Base-by-base conservation (phyloP, 2,329 filamentous ascomycete species). In the Chaetomium olivaceum region DNA sequence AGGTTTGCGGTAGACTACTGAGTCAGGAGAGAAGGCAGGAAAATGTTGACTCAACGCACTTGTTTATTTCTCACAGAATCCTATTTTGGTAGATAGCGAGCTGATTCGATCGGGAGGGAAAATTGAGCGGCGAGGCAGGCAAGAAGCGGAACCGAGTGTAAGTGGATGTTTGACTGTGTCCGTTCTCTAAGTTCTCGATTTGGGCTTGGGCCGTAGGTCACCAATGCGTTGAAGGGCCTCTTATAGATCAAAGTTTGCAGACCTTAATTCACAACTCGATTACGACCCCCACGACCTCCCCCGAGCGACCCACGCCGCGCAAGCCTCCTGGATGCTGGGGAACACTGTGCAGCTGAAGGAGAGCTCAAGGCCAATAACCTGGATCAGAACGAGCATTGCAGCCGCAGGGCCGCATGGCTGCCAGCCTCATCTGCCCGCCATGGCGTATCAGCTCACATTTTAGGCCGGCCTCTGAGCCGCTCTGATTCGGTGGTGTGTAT, bases 401-500 rank as follows among this genome's bases (percentile, higher is more conserved):
- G 43, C 55, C 55, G 51, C 46, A 43, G 21, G 61, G 55, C 25
- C 55, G 55, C 61, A 63, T 52, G 23, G 43, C 4, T 46, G n/a
- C n/a, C 55, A 51, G 54, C 61, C 55, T 54, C 61, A 46, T 58
- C 46, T 23, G n/a, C 46, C 12, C 31, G 19, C 23, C 43, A 25
- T 43, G 61, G 21, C 52, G 14, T 11, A 51, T 50, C 39, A 51
- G 27, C 14, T 57, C 52, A 16, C 27, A 51, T 48, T 12, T 46
- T 5, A n/a, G 9, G 27, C 7, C 39, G 43, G 21, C 8, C 7
- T 19, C 16, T 3, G 14, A 23, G 25, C 23, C 25, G 31, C 48
- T 43, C 25, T 62, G 63, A 62, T 65, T 65, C 63, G 58, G 33
- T 27, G 43, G 33, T 11, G 31, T 19, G 39, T 27, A 19, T 58